These are phyloP conservation scores for Santalum album DNA, from an alignment of 164 flowering plant genomes.

Conservation along the genomic window DNA sequence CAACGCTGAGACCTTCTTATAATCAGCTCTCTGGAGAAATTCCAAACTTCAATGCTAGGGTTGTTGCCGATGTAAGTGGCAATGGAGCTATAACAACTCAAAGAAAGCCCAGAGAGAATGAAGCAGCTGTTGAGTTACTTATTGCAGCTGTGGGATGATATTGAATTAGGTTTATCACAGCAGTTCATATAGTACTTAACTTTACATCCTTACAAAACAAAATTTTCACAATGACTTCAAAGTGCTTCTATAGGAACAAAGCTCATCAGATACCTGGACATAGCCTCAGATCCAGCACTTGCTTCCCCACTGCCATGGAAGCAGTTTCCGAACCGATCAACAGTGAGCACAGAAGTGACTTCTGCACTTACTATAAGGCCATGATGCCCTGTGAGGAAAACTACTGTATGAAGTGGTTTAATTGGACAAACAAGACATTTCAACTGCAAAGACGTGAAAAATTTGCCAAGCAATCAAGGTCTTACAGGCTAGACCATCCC, in stretches of 20 bases:
- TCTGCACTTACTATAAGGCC: constrained; percentile 58
- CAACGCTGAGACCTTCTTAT: constrained; percentile 35
- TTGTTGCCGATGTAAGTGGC: constrained; percentile 22
- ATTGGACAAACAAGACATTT: constrained; percentile 61
- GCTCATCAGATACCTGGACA: constrained; percentile 33
- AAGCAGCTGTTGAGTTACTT: too few relatives aligned
- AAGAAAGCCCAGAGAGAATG: neutral
- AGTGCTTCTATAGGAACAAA: constrained; percentile 22
- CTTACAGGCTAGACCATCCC: constrained; percentile 46
- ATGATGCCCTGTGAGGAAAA: constrained; percentile 52
- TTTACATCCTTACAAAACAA: too few relatives aligned
- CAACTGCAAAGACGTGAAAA: constrained; percentile 47
- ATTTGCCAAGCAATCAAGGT: constrained; percentile 44
- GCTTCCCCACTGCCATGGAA: constrained; percentile 51
- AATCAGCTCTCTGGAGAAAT: constrained; percentile 49
- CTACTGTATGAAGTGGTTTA: constrained; percentile 66
- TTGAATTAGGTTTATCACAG: too few relatives aligned
- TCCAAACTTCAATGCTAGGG: constrained; percentile 23
- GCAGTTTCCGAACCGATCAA: constrained; percentile 34
- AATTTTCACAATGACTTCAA: too few relatives aligned
- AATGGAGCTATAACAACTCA: constrained; percentile 22
- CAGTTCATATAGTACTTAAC: too few relatives aligned
- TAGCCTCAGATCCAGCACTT: constrained; percentile 39
- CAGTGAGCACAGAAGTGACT: constrained; percentile 40
- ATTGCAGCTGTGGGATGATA: too few relatives aligned